Base-by-base conservation (phyloP, 2,329 filamentous ascomycete species). In the Aspergillus costaricaensis region DNA sequence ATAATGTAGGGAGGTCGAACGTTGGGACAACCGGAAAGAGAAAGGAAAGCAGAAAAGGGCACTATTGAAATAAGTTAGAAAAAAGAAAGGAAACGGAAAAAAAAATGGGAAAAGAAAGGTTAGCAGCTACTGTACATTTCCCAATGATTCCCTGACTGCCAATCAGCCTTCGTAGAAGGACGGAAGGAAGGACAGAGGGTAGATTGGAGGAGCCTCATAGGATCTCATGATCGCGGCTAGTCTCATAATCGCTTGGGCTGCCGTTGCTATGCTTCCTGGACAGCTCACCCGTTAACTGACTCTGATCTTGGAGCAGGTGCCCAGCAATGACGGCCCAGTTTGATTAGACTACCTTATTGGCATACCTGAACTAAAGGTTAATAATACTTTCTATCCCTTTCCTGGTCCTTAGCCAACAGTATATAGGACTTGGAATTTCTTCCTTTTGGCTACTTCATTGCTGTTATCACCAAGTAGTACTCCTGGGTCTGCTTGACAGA, bases 261-360 rank as follows among this genome's bases (percentile, higher is more conserved):
- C 63, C 32, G 65, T 67, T 62, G 55, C 41, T 39, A 55, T 59
- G 59, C 56, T 51, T 57, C 61, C 53, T 53, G 47, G 56, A 58
- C 58, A 63, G 25, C 50, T 63, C 52, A 63, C 36, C 53, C 49
- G 32, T 36, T 53, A 55, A 47, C 57, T 53, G 41, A 61, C 56
- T 43, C 32, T 36, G 49, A 50, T 47, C 47, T 56, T 52, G 59
- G 50, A 62, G 50, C 17, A 36, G 17, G 44, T 63, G 59, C 62
- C 65, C 57, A 65, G 59, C 55, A 54, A 58, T 57, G 59, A 64
- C 62, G 61, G 59, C 60, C 61, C 61, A 54, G 60, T 64, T 60
- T 53, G 54, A 64, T 59, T 58, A 60, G 59, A 62, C 53, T 53
- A 53, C 41, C 19, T 44, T 21, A 44, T 47, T 50, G 53, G 55